phyloP scores from a whole-genome alignment of 1,284 basidiomycete species.

The Irpex sp. region DNA sequence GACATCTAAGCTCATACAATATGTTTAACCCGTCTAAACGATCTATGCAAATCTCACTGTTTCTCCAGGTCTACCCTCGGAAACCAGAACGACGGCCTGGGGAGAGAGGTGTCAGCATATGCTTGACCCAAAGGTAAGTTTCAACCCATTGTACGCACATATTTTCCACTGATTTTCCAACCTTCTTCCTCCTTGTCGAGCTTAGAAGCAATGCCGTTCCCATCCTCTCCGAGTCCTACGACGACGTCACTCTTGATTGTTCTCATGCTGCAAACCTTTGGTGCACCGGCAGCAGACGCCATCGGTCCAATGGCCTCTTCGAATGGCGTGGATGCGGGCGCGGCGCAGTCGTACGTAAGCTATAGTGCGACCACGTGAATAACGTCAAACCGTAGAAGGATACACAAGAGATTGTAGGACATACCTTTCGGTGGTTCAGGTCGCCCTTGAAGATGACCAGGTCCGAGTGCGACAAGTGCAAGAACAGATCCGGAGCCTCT shows the following conservation, averaged over 20 bases:
- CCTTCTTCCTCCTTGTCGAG: slow-evolving; percentile 87
- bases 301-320: slow-evolving; percentile 91
- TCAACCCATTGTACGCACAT: slow-evolving; percentile 46
- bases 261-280: slow-evolving; percentile 78
- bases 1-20: no score
- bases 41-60: slow-evolving; percentile 62
- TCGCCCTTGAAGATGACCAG: slow-evolving; percentile 97
- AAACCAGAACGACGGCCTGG: slow-evolving; percentile 81
- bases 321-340: slow-evolving; percentile 88
- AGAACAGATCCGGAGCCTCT: slow-evolving; percentile 92
- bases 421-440: slow-evolving; percentile 54
- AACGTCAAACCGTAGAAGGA: background rate
- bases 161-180: slow-evolving; percentile 97
- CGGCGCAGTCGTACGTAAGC: slow-evolving; percentile 90
- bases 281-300: slow-evolving; percentile 84
- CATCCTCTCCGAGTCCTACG: slow-evolving; percentile 60
- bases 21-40: no score
- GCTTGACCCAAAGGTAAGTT: slow-evolving; percentile 1
- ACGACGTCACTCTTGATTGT: slow-evolving; percentile 90
- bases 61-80: slow-evolving; percentile 80
- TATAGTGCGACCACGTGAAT: background rate
- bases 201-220: slow-evolving; percentile 65
- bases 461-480: slow-evolving; percentile 86
- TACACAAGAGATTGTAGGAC: background rate
- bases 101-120: slow-evolving; percentile 1